Evolutionary conservation across 805 yeast species (phyloP), one percentile per base, ranked within the genome.

Genomic region (Candida coleopterorum): DNA sequence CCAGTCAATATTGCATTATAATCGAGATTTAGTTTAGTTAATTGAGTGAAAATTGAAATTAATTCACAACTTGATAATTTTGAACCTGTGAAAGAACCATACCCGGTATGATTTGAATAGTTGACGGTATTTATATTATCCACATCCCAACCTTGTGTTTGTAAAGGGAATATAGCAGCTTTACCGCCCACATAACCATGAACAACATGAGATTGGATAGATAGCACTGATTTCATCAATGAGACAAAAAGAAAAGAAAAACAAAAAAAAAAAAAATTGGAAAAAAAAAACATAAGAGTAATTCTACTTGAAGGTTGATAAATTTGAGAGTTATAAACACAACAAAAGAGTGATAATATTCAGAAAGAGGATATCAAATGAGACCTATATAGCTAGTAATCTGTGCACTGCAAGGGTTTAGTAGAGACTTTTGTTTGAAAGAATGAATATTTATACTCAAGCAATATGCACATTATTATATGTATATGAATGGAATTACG

Each of bases 161-260:
- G 97, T 16, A 90, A 62, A 0, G 97, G 96, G 53, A 93, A 85
- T 2, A 90, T 84, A 1, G 93, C 85, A 0, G 96, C 95, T 39
- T 80, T 75, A 56, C 88, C 88, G 1, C 98, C 98, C 2, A 93
- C 98, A 50, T 86, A 83, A 2, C 98, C 98, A 55, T 90, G 97
- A 2, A 79, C 88, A 1, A 93, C 97, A 57, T 93, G 97, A 3
- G 96, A 86, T 48, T 86, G 90, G 8, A 88, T 68, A 15, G 60
- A 49, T 31, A 56, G 42, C 23, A 54, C 45, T 16, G 48, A 37
- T 27, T 49, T 50, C 40, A 37, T 36, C 17, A 12, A 8, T 5
- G 10, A 4, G 14, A 6, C 10, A 7, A 30, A 25, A 24, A 27
- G 20, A 23, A 24, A 33, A 20, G 7, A 33, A 27, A 33, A 33